A percentile compares a stretch with the other conserved stretches of the same genome.
Evolutionary conservation across 169 alveolate genomes (phyloP).

Genomic region (Cryptosporidium ubiquitum): DNA sequence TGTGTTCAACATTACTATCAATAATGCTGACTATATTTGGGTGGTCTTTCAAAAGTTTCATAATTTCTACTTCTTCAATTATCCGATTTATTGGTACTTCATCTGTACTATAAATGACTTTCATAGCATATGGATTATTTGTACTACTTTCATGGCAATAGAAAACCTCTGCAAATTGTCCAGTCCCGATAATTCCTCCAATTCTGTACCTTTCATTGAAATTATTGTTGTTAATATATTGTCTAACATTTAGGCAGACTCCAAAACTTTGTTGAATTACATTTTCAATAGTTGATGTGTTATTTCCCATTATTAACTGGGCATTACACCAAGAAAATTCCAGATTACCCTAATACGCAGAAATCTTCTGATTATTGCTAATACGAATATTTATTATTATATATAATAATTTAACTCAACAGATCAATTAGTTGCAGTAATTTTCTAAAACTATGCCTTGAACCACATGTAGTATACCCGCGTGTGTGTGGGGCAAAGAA

Average conservation of each 20-base stretch:
- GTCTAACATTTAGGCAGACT: conserved; percentile 47
- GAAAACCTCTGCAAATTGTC: conserved; percentile 60
- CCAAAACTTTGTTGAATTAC: conserved; percentile 36
- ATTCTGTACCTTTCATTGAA: conserved; percentile 32
- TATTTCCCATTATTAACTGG: conserved; percentile 30
- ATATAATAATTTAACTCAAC: not conserved
- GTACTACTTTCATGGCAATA: conserved; percentile 17
- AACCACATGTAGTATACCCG: conserved; percentile 13
- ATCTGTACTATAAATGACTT: conserved; percentile 41
- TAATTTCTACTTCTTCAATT: conserved; percentile 47
- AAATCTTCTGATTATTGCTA: not conserved
- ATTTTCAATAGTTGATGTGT: conserved; percentile 27
- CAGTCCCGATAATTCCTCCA: conserved; percentile 52
- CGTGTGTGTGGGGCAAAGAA: conserved; percentile 11
- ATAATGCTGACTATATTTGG: conserved; percentile 40
- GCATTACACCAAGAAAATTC: not conserved
- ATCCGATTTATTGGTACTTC: conserved; percentile 41
- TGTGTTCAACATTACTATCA: conserved; percentile 36
- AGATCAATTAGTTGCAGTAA: conserved; percentile 18
- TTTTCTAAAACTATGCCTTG: conserved; percentile 9
- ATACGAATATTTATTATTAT: not conserved
- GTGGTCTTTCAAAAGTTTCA: conserved; percentile 37
- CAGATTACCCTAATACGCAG: not conserved
- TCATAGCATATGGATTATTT: conserved; percentile 42
- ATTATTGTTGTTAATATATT: conserved; percentile 13